Conservation (phyloP, 2,329 filamentous ascomycete species). For the Xylaria sp. region DNA sequence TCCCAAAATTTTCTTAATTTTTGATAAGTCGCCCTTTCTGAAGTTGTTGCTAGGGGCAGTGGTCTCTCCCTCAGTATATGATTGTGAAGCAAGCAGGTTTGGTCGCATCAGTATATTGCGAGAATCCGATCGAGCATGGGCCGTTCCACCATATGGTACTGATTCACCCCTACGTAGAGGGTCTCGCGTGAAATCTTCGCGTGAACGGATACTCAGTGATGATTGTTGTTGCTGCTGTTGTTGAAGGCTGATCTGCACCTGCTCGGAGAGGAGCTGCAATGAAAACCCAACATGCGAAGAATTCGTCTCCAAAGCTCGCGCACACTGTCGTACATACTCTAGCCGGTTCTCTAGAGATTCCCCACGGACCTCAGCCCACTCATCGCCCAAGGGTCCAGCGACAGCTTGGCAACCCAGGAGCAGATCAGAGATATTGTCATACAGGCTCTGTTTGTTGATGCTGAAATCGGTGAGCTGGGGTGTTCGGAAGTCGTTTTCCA, state of each 20-base stretch:
- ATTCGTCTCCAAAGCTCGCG: constrained; percentile 84
- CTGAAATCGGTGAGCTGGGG: constrained; percentile 89
- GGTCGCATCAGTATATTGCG: constrained; percentile 57
- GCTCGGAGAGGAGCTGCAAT: constrained; percentile 85
- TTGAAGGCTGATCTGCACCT: constrained; percentile 70
- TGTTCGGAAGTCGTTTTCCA: constrained; percentile 82
- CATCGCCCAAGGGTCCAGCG: constrained; percentile 89
- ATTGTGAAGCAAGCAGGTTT: constrained; percentile 65
- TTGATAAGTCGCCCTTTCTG: constrained; percentile 69
- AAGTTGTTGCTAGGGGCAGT: constrained; percentile 58
- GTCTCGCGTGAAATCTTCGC: constrained; percentile 60
- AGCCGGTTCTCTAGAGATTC: constrained; percentile 89
- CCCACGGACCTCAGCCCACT: constrained; percentile 93
- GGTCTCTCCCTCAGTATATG: constrained; percentile 71
- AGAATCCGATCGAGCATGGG: constrained; percentile 68
- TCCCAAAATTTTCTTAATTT: constrained; percentile 73
- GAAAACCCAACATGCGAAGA: constrained; percentile 89
- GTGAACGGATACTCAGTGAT: constrained; percentile 52
- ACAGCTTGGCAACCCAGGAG: constrained; percentile 88
- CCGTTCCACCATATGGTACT: constrained; percentile 62
- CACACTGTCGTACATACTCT: constrained; percentile 79
- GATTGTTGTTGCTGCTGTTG: constrained; percentile 45
- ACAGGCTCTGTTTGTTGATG: constrained; percentile 90
- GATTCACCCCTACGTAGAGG: constrained; percentile 67
- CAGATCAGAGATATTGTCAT: constrained; percentile 92